Base-by-base conservation (phyloP, 2,329 filamentous ascomycete genomes). In the Keithomyces neogunnii region DNA sequence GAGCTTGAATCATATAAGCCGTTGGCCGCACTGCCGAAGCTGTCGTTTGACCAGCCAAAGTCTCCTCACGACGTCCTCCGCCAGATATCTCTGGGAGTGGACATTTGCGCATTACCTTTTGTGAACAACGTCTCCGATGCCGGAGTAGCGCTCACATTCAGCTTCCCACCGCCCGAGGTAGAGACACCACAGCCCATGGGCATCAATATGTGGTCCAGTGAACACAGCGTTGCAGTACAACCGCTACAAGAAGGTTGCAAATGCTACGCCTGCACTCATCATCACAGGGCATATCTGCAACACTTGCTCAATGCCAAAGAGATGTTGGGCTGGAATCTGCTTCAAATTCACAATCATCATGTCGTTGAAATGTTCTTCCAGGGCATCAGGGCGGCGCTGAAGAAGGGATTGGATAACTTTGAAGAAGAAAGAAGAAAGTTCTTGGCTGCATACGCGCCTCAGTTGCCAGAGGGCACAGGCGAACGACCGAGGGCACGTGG, bases 321-420 rank as follows among this genome's bases (percentile, higher is more conserved):
- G 69, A 97, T 99, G 93, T 81, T 96, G 4, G 92, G 86, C 29
- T 99, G 93, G 93, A 88, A 86, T 0, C 76, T 99, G 6, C 75
- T 99, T 6, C 92, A 97, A 66, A 78, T 96, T 3, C 93, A 99
- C 70, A 99, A 99, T 65, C 84, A 95, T 65, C 77, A 84, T 54
- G 70, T 86, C 6, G 68, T 95, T 49, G 77, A 80, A 45, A 61
- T 70, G 0, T 96, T 97, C 71, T 96, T 97, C 66, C 67, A 72
- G 0, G 78, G 75, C 0, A 73, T 96, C 5, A 82, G 92, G 26
- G 63, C 68, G 2, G 82, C 82, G 51, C 84, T 97, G 13, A 65
- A 56, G 3, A 59, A 72, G 3, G 78, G 85, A 28, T 61, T 70
- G 0, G 68, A 72, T 1, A 71, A 66, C 0, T 96, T 96, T 61